Percentiles rank a stretch among this genome's conserved stretches.
Conservation (phyloP, 2,329 filamentous ascomycete species). For the Xylaria sp. region DNA sequence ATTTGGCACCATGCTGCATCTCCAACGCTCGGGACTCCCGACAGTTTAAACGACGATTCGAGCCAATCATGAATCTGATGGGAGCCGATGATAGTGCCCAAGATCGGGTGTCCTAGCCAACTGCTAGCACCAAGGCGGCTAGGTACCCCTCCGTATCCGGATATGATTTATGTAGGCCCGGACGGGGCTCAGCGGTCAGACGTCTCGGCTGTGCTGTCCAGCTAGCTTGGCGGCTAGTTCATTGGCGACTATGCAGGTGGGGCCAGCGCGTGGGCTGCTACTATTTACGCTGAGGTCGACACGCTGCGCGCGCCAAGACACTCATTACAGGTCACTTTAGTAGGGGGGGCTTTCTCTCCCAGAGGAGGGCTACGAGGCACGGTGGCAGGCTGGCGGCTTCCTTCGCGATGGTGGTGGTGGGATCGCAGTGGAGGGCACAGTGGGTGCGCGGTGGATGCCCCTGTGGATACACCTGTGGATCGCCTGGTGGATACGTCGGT, state of each 20-base stretch:
- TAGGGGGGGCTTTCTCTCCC: not conserved
- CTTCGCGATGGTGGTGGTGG: no score
- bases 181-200: slow-evolving; percentile 1
- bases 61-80: not conserved
- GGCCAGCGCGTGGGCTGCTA: not conserved
- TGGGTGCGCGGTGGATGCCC: no score
- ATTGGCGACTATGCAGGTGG: not conserved
- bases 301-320: not conserved
- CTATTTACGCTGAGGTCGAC: not conserved
- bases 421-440: no score
- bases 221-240: not conserved
- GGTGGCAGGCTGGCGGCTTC: not conserved
- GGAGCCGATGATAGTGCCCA: not conserved
- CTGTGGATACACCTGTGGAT: not conserved
- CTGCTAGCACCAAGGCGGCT: not conserved
- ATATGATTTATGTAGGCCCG: not conserved
- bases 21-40: slow-evolving; percentile 1
- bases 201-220: not conserved
- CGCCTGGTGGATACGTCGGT: not conserved
- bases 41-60: not conserved
- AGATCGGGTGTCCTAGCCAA: not conserved
- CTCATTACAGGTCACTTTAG: slow-evolving; percentile 6
- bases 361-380: not conserved
- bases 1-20: not conserved
- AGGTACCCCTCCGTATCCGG: not conserved